Base-by-base conservation (phyloP, 2,329 filamentous ascomycete genomes). In the Xylaria digitata region DNA sequence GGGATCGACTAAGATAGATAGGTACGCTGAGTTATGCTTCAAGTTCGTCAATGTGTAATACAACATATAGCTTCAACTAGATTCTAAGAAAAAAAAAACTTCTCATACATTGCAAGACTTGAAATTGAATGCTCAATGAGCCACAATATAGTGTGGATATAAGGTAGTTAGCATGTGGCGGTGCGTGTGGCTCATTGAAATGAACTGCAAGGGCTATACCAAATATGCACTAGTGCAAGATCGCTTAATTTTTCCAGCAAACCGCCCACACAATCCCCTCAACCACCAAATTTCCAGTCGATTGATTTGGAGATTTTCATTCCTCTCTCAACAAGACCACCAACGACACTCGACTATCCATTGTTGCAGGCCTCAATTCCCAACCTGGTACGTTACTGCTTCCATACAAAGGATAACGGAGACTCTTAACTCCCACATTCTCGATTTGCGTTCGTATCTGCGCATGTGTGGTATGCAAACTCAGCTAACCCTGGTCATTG, bases 361-460 rank as follows among this genome's bases (percentile, higher is more conserved):
- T 76, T 77, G 73, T 77, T 75, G 75, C 76, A 77, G 77, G 76
- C 72, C 62, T 73, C 66, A 68, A 74, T 75, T 75, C 71, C 75
- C 71, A 75, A 78, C 75, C 76, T 78, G 77, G 77, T 78, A 73
- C 67, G 77, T 75, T 50, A 53, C 1, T 30, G 2, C 5, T 13
- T 7, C 30, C 37, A 6, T 53, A n/a, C 13, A 7, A 17, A 13
- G 2, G 3, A n/a, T 17, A 21, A 13, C 11, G 19, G 49, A 34
- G n/a, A 37, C n/a, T 7, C 30, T 57, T n/a, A 32, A 32, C n/a
- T 32, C n/a, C 5, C 5, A 26, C 26, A 26, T 5, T 37, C 49
- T 45, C 37, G 2, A 40, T 15, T 19, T 42, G 59, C 30, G 23
- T 67, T 43, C 50, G 5, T 19, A 45, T 26, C 34, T 26, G 26